phyloP scores from a whole-genome alignment of 139 green algal genomes.

The Coelastrella sp. region DNA sequence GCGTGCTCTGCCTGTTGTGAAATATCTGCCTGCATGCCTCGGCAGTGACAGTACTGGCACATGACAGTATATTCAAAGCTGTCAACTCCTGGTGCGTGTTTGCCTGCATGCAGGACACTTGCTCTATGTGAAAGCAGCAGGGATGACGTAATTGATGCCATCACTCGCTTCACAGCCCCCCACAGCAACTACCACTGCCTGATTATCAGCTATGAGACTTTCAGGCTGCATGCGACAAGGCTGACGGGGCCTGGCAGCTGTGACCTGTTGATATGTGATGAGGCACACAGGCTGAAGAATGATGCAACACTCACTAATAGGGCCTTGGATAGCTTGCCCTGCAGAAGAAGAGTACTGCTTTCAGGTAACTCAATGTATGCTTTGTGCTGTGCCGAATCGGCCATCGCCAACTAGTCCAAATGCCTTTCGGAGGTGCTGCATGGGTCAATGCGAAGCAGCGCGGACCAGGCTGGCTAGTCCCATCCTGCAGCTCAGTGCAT shows the following conservation, averaged over 20 bases:
- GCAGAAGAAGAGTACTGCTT: slow-evolving; percentile 94
- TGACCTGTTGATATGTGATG: slow-evolving; percentile 99
- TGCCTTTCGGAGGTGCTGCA: too few species aligned
- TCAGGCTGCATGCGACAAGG: slow-evolving; percentile 88
- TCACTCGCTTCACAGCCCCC: slow-evolving; percentile 84
- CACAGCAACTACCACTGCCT: slow-evolving; percentile 61
- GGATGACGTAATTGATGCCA: slow-evolving; percentile 89
- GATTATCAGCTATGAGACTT: slow-evolving; percentile 94
- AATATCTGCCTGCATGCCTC: too few species aligned
- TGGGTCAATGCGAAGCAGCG: slow-evolving; percentile 8
- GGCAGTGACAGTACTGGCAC: too few species aligned
- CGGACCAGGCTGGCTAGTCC: too few species aligned
- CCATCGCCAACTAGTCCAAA: too few species aligned
- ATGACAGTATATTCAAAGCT: too few species aligned
- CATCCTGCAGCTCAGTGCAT: too few species aligned
- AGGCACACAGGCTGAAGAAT: slow-evolving; percentile 99
- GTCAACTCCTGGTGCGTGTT: too few species aligned
- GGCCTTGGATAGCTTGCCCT: slow-evolving; percentile 87
- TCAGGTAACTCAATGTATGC: slow-evolving; percentile 46
- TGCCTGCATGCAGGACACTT: slow-evolving; percentile 84
- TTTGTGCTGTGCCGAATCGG: not conserved
- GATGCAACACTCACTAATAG: slow-evolving; percentile 93
- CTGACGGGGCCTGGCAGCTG: slow-evolving; percentile 76
- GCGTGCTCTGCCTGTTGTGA: too few species aligned
- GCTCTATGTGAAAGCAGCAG: slow-evolving; percentile 89